These are phyloP conservation scores for Auricularia auricula-judae DNA, from an alignment of 768 basidiomycete species.

Conservation along the genomic window DNA sequence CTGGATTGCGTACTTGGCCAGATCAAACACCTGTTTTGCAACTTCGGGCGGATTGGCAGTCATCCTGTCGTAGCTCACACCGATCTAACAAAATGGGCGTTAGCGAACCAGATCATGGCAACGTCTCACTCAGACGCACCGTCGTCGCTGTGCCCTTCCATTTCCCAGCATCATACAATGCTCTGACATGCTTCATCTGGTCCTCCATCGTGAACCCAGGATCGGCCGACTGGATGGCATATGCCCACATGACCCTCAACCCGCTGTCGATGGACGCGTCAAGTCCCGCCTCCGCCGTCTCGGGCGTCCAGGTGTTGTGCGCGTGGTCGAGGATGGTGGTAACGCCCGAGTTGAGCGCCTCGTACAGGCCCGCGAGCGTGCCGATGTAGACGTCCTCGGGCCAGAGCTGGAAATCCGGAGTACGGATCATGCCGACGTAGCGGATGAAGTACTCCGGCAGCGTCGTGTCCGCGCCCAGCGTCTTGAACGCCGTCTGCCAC, in stretches of 20 bases:
- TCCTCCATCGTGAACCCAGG: background rate
- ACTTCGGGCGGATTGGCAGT: too few species aligned
- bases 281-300: background rate
- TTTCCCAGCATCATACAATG: too few species aligned
- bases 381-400: slow-evolving; percentile 19
- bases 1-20: too few species aligned
- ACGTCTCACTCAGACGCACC: too few species aligned
- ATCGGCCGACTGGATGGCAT: background rate
- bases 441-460: background rate
- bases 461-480: background rate
- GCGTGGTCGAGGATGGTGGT: slow-evolving; percentile 24
- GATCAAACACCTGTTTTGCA: too few species aligned
- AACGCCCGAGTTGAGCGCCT: slow-evolving; percentile 20
- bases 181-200: background rate
- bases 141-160: too few species aligned
- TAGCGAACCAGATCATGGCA: too few species aligned
- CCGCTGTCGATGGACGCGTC: background rate
- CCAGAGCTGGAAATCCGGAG: slow-evolving; percentile 8
- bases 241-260: background rate
- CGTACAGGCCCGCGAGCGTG: slow-evolving; percentile 20
- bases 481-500: background rate
- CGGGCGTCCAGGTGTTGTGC: slow-evolving; percentile 9
- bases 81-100: too few species aligned
- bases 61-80: too few species aligned
- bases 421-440: background rate